Evolutionary conservation across 2,329 filamentous ascomycete genomes (phyloP).

Genomic region (Pseudogymnoascus sp.): DNA sequence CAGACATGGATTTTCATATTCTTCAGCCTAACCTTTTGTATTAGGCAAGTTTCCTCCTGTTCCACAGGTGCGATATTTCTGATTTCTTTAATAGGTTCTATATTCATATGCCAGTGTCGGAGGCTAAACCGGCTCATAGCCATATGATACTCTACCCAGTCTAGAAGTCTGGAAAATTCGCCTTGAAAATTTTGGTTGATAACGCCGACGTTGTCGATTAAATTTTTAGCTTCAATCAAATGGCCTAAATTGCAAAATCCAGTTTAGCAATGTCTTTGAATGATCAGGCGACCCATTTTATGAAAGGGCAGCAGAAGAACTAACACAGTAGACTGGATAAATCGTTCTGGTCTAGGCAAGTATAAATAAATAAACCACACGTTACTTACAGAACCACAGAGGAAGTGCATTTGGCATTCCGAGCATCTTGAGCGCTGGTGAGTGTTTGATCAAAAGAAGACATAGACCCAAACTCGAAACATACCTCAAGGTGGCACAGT

Average conservation of each 20-base stretch:
- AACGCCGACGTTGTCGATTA: conserved; percentile 20
- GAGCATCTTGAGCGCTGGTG: conserved; percentile 21
- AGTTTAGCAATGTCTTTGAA: conserved; percentile 20
- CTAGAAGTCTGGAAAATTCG: conserved; percentile 20
- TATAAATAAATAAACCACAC: conserved; percentile 18
- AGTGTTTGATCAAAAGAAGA: conserved; percentile 18
- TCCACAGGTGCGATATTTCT: conserved; percentile 17
- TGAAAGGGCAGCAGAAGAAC: conserved; percentile 14
- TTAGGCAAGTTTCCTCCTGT: conserved; percentile 18
- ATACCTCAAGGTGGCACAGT: conserved; percentile 24
- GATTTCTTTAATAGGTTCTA: conserved; percentile 16
- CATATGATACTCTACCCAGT: conserved; percentile 23
- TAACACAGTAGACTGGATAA: conserved; percentile 15
- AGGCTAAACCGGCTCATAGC: conserved; percentile 22
- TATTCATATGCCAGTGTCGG: conserved; percentile 21
- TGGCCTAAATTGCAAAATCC: conserved; percentile 19
- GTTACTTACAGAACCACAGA: conserved; percentile 22
- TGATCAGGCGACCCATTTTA: conserved; percentile 18
- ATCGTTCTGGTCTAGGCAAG: conserved; percentile 18
- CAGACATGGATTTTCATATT: conserved; percentile 16
- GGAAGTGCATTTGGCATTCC: conserved; percentile 19
- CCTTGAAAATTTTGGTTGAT: conserved; percentile 19
- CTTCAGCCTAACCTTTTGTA: conserved; percentile 20
- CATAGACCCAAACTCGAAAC: conserved; percentile 17
- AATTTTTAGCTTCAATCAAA: conserved; percentile 22